Conservation (phyloP, 208 protist species). For the Crithidia brevicula region DNA sequence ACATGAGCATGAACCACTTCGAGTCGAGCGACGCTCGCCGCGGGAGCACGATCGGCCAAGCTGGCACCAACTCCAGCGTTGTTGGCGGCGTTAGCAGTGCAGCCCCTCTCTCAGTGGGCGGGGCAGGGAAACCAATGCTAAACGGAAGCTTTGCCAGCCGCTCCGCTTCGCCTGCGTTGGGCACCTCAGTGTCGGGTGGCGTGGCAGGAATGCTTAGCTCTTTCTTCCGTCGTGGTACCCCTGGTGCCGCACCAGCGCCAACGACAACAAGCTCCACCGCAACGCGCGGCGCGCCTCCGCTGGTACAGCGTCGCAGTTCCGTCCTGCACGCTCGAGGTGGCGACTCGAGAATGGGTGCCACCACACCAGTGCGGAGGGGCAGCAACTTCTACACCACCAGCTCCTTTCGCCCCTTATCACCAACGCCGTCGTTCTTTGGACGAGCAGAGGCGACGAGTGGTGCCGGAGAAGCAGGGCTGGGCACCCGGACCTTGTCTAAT, state of each 20-base stretch:
- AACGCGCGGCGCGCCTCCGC: neutral
- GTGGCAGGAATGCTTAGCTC: slow-evolving; percentile 20
- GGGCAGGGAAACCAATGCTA: too few species aligned
- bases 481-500: neutral
- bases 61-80: neutral
- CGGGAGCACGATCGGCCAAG: neutral
- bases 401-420: neutral
- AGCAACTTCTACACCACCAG: slow-evolving; percentile 7
- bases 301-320: neutral
- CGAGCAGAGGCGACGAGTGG: neutral
- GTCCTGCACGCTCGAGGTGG: neutral
- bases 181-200: slow-evolving; percentile 10
- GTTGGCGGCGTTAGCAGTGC: neutral
- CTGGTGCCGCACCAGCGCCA: neutral
- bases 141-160: slow-evolving; percentile 11
- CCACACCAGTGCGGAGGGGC: slow-evolving; percentile 5
- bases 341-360: neutral
- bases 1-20: slow-evolving; percentile 46
- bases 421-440: neutral
- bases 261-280: neutral
- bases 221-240: slow-evolving; percentile 20
- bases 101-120: too few species aligned
- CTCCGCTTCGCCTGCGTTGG: neutral
- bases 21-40: slow-evolving; percentile 23
- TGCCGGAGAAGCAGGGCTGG: neutral